phyloP scores from a whole-genome alignment of 306 rosid species.

The Calophaca sinica region DNA sequence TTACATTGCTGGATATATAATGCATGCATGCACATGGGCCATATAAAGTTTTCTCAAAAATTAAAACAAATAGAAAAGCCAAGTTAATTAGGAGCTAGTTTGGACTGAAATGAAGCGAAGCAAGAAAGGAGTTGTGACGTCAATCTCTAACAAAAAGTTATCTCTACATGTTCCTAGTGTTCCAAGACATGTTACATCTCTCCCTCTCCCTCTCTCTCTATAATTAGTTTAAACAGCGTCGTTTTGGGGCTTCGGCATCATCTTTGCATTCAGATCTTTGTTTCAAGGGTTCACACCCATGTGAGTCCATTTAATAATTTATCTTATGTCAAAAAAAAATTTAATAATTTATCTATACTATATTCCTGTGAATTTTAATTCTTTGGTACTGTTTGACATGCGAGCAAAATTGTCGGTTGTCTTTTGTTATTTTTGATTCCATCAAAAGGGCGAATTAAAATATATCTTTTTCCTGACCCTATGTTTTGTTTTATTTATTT shows the following conservation, averaged over 20 bases:
- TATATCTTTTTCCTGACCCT: not conserved
- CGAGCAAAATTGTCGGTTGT: not conserved
- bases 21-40: too few relatives aligned
- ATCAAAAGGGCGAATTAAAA: not conserved
- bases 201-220: not conserved
- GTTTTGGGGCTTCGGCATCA: slow-evolving; percentile 6
- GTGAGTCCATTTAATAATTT: slow-evolving; percentile 3
- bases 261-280: not conserved
- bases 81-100: too few relatives aligned
- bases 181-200: slow-evolving; percentile 3
- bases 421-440: not conserved
- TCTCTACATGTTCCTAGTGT: too few relatives aligned
- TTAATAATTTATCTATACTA: not conserved
- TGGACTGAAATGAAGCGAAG: too few relatives aligned
- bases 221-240: slow-evolving; percentile 17
- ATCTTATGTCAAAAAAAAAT: too few relatives aligned
- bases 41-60: too few relatives aligned
- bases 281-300: not conserved
- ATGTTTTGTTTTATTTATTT: not conserved
- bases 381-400: not conserved
- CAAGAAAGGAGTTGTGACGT: too few relatives aligned
- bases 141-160: too few relatives aligned
- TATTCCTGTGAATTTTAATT: not conserved
- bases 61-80: too few relatives aligned
- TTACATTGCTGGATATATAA: too few relatives aligned